Evolutionary conservation across 306 rosid species (phyloP).

Genomic region (Trifolium repens): DNA sequence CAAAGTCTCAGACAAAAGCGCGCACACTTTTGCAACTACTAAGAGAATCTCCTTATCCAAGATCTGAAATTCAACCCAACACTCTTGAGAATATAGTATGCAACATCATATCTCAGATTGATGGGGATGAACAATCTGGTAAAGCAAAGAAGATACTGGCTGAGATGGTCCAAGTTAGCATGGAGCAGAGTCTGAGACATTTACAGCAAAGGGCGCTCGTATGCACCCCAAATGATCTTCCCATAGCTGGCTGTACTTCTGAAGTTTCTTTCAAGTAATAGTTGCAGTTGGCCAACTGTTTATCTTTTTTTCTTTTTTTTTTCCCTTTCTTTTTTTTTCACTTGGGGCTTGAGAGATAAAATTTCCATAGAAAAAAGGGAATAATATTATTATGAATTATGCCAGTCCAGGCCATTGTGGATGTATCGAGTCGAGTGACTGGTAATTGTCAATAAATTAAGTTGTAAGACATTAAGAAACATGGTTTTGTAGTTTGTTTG

Average conservation of each 20-base stretch:
- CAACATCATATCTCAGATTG: slow-evolving; percentile 90
- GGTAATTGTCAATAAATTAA: slow-evolving; percentile 75
- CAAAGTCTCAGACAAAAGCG: slow-evolving; percentile 85
- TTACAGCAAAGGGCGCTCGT: slow-evolving; percentile 93
- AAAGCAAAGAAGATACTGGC: slow-evolving; percentile 97
- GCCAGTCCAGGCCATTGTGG: slow-evolving; percentile 95
- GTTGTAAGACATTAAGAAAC: slow-evolving; percentile 44
- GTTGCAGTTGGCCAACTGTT: slow-evolving; percentile 35
- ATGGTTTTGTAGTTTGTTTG: slow-evolving; percentile 55
- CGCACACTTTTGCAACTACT: slow-evolving; percentile 69
- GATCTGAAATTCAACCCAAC: slow-evolving; percentile 83
- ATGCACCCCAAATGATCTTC: slow-evolving; percentile 85
- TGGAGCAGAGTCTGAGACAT: slow-evolving; percentile 96
- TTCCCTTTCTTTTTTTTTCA: slow-evolving; percentile 15
- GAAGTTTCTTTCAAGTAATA: slow-evolving; percentile 80
- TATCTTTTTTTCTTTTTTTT: slow-evolving; percentile 17
- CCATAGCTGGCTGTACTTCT: slow-evolving; percentile 69
- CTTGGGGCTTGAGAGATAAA: slow-evolving; percentile 55
- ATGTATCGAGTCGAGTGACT: slow-evolving; percentile 87
- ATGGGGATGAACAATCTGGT: slow-evolving; percentile 84
- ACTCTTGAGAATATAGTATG: slow-evolving; percentile 92
- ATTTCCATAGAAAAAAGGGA: slow-evolving; percentile 40
- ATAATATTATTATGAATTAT: slow-evolving; percentile 46
- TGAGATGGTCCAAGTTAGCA: slow-evolving; percentile 99
- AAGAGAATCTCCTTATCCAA: slow-evolving; percentile 84